These are phyloP conservation scores for Solanum hybrid DNA, from an alignment of 305 asterid genomes.

Conservation along the genomic window DNA sequence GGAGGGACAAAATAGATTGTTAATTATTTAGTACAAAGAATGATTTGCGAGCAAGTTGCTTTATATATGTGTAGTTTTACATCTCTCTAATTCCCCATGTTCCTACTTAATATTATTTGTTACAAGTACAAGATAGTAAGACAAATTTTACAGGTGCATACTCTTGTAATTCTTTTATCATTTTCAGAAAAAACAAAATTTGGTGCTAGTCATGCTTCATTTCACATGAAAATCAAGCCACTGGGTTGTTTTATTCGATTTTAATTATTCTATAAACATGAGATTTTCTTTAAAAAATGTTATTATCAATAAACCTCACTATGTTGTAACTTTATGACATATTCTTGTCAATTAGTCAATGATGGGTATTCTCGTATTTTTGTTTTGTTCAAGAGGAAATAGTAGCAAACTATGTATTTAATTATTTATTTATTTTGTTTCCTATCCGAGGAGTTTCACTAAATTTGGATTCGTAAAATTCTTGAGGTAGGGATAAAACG, in stretches of 20 bases:
- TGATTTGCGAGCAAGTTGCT: neutral
- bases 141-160: neutral
- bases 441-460: neutral
- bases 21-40: neutral
- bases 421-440: too few species aligned
- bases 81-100: neutral
- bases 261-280: neutral
- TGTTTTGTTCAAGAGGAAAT: neutral
- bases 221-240: neutral
- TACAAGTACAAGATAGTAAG: neutral
- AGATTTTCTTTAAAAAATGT: neutral
- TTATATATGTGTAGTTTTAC: neutral
- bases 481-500: fast-evolving
- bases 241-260: neutral
- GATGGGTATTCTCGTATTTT: neutral
- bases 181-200: neutral
- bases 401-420: neutral
- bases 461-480: too few species aligned
- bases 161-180: neutral
- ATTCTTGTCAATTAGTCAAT: neutral
- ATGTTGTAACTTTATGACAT: neutral
- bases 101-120: neutral
- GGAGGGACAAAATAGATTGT: neutral
- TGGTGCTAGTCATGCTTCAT: neutral
- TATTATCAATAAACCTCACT: neutral